Evolutionary conservation across 495 filamentous ascomycete genomes (phyloP).

Genomic region (Annulohypoxylon moriforme): DNA sequence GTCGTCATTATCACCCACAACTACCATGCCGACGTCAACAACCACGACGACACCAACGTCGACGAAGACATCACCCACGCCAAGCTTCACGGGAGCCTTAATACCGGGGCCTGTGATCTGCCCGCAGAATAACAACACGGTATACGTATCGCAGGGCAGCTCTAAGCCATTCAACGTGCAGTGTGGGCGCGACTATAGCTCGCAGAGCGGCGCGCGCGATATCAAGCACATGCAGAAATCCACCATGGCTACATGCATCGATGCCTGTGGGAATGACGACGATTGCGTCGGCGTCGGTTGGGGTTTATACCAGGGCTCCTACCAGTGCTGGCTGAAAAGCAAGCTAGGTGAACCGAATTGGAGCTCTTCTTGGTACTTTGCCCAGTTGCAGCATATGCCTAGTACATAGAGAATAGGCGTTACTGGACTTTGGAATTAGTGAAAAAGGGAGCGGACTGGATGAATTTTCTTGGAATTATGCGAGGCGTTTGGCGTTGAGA

Average conservation of each 20-base stretch:
- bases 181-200: conserved; percentile 53
- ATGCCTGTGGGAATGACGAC: conserved; percentile 38
- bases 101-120: conserved; percentile 36
- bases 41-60: conserved; percentile 16
- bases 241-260: conserved; percentile 48
- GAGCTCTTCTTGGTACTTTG: conserved; percentile 60
- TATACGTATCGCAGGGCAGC: conserved; percentile 40
- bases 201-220: conserved; percentile 42
- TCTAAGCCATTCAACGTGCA: conserved; percentile 44
- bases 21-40: conserved; percentile 19
- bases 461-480: conserved; percentile 12
- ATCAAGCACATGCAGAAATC: conserved; percentile 34
- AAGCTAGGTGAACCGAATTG: conserved; percentile 61
- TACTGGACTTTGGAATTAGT: neutral
- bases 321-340: conserved; percentile 64
- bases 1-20: conserved; percentile 10
- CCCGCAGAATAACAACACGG: conserved; percentile 50
- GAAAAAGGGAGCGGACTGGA: neutral
- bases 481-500: conserved; percentile 28
- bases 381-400: conserved; percentile 39
- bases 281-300: conserved; percentile 53
- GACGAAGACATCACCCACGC: conserved; percentile 24
- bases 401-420: no score
- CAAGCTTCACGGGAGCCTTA: conserved; percentile 28
- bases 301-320: conserved; percentile 45